Base-by-base conservation (phyloP, 345 rosid species). In the Sisymbrium altissimum region DNA sequence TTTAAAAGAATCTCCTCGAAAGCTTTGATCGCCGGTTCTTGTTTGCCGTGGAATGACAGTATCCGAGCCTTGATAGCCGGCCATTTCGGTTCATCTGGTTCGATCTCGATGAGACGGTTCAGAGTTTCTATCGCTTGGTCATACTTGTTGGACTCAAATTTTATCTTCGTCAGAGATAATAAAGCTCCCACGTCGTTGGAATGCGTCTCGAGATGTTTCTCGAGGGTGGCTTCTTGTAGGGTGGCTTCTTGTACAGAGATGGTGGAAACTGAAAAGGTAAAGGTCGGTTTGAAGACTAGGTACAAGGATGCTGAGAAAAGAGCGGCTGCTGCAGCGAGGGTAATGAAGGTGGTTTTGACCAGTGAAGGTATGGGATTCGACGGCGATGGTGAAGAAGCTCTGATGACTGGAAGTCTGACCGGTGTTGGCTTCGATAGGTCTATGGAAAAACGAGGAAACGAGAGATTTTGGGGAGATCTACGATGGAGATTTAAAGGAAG, bases 31-130 rank as follows among this genome's bases (percentile, higher is more conserved):
- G 96, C 96, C 1, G 74, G 23, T 18, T 85, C 86, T 44, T 57
- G 76, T 44, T 92, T 83, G 6, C 89, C 84, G 17, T 85, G 49
- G 78, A 62, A 82, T 57, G 77, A 75, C 15, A 79, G 81, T 5
- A 89, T 76, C 78, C 87, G 87, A 4, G 85, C 86, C 72, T 84
- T 89, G 43, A 92, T 76, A 77, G 85, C 41, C 8, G 83, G 82
- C 96, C 92, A 89, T 56, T 89, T 89, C 3, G 46, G 62, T 41
- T 88, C 94, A 1, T 82, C 40, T 0, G 97, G 96, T 45, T 92
- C 90, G 27, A 89, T 76, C 61, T 81, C 83, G 19, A 89, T 92
- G 74, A 89, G 63, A 18, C 90, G 88, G 75, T 83, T 81, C 41
- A 92, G 68, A 39, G 75, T 78, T 21, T 78, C 80, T 10, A 87